Conservation (phyloP, 331 rosid species). For the Prunus yedoensis region DNA sequence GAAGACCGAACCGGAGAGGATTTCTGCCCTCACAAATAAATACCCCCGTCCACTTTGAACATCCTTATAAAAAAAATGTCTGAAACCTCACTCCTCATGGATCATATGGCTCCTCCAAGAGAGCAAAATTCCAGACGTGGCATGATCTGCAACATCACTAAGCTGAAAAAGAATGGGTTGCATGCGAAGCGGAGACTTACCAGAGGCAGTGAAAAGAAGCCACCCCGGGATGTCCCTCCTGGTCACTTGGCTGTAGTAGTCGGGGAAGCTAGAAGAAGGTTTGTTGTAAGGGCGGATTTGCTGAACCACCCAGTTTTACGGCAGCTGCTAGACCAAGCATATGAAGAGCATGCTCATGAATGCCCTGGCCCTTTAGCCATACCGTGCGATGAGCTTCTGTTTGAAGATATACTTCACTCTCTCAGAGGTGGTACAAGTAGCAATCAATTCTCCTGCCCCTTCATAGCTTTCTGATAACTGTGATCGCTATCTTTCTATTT, state of each 20-base stretch:
- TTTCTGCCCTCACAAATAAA: constrained; percentile 2
- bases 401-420: constrained; percentile 47
- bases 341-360: constrained; percentile 50
- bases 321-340: constrained; percentile 46
- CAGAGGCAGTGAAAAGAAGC: constrained; percentile 25
- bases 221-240: constrained; percentile 49
- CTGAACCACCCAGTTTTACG: constrained; percentile 60
- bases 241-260: constrained; percentile 72
- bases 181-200: constrained; percentile 42
- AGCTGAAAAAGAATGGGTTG: constrained; percentile 33
- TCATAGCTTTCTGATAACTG: constrained; percentile 11
- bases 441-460: constrained; percentile 5
- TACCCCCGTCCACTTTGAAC: background rate
- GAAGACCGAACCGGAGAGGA: background rate
- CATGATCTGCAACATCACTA: constrained; percentile 8
- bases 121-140: background rate
- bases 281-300: constrained; percentile 46
- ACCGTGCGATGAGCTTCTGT: constrained; percentile 57
- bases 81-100: background rate
- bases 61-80: background rate
- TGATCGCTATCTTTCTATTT: background rate
- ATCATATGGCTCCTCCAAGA: background rate
- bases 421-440: constrained; percentile 18
- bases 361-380: constrained; percentile 51
- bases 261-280: constrained; percentile 48